Conservation (phyloP, 148 eudicot species). For the Rhododendron kiyosumense region DNA sequence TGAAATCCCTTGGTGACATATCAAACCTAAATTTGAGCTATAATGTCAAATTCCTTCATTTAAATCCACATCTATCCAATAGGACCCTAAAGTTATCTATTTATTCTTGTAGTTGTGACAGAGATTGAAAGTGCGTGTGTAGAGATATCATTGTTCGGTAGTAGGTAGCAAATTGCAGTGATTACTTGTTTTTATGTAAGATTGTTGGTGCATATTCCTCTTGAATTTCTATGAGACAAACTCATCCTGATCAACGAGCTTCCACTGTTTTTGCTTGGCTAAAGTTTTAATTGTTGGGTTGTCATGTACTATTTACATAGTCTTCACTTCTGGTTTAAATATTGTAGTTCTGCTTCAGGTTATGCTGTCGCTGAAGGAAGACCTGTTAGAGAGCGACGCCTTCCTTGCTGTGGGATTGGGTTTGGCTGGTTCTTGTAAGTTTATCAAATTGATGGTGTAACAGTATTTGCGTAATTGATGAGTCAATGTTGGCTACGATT, state of each 20-base stretch:
- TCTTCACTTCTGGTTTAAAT: not conserved
- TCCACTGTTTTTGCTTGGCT: not conserved
- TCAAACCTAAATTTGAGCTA: not conserved
- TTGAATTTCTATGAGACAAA: not conserved
- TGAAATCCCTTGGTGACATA: not conserved
- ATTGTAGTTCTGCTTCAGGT: slow-evolving; percentile 32
- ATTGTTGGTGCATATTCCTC: not conserved
- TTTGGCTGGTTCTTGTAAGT: slow-evolving; percentile 86
- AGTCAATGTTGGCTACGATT: not conserved
- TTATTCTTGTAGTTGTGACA: not conserved
- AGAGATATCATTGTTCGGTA: too few relatives aligned
- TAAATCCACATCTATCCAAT: not conserved
- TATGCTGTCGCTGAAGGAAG: slow-evolving; percentile 78
- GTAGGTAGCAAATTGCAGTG: not conserved
- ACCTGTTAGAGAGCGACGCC: slow-evolving; percentile 58
- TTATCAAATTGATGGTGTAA: not conserved
- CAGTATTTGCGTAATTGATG: not conserved
- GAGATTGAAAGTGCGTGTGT: not conserved
- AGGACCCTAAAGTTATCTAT: not conserved
- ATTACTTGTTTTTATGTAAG: not conserved
- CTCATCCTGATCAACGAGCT: not conserved
- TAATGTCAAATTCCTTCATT: not conserved
- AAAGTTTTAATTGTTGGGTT: not conserved
- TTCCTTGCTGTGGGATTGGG: slow-evolving; percentile 89
- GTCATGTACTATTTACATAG: not conserved